These are phyloP conservation scores for Vitis riparia DNA, from an alignment of 164 flowering plant species.

Conservation along the genomic window DNA sequence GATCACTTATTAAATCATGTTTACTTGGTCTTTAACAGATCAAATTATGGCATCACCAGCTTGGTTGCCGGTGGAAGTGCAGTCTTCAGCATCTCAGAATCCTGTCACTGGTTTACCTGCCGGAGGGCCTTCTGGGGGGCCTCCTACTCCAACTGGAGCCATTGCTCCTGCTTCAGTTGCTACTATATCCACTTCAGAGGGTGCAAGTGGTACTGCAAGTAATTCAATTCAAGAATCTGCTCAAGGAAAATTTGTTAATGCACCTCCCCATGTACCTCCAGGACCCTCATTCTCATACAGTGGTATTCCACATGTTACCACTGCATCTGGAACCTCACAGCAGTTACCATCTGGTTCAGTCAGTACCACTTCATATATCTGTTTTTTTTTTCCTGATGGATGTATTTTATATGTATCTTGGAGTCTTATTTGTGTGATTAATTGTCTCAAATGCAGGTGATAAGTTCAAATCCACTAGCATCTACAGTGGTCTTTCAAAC, in stretches of 20 bases:
- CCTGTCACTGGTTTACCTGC: constrained; percentile 11
- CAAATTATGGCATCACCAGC: constrained; percentile 23
- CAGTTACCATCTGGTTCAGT: constrained; percentile 30
- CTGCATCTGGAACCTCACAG: constrained; percentile 24
- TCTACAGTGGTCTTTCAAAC: constrained; percentile 26
- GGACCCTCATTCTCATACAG: constrained; percentile 34
- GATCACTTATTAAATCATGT: neutral
- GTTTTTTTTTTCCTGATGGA: neutral
- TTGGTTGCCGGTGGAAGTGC: constrained; percentile 19
- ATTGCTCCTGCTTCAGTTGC: constrained; percentile 17
- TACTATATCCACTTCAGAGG: constrained; percentile 12
- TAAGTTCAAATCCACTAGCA: constrained; percentile 16
- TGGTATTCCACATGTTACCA: constrained; percentile 16
- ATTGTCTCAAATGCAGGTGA: constrained; percentile 14
- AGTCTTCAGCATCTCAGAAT: constrained; percentile 24
- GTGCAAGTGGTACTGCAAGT: constrained; percentile 19
- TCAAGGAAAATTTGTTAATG: constrained; percentile 17
- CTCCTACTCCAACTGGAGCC: constrained; percentile 19
- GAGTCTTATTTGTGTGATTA: neutral
- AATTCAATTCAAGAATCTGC: constrained; percentile 24
- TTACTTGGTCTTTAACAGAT: constrained; percentile 14
- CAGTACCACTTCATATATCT: constrained; percentile 11
- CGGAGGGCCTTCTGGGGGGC: constrained; percentile 9
- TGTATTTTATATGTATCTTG: neutral
- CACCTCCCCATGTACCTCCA: constrained; percentile 25